Conservation (phyloP, 148 eudicot genomes). For the Nepenthes mirabilis region DNA sequence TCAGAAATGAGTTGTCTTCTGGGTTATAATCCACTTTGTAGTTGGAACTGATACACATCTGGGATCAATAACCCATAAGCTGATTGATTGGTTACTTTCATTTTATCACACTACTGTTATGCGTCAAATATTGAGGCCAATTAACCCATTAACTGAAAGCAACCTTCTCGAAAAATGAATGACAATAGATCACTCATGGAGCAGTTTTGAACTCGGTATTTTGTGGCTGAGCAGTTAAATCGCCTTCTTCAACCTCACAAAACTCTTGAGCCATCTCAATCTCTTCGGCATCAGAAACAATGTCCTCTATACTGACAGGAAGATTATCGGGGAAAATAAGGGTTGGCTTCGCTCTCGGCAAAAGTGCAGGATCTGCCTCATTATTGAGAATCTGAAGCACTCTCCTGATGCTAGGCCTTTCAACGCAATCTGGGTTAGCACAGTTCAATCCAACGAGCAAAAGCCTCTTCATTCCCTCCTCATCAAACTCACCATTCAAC, state of each 20-base stretch:
- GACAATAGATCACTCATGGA: too few relatives aligned
- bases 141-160: too few relatives aligned
- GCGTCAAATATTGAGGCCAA: too few relatives aligned
- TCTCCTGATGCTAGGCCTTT: constrained; percentile 71
- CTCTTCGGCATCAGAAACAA: constrained; percentile 39
- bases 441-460: constrained; percentile 66
- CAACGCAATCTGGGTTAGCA: constrained; percentile 53
- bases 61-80: too few relatives aligned
- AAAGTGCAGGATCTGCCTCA: constrained; percentile 32
- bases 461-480: constrained; percentile 38
- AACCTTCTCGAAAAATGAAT: too few relatives aligned
- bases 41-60: too few relatives aligned
- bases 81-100: too few relatives aligned
- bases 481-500: constrained; percentile 38
- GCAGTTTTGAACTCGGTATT: too few relatives aligned
- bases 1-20: too few relatives aligned
- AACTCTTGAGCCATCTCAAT: constrained; percentile 1
- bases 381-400: constrained; percentile 61
- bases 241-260: neutral
- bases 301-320: constrained; percentile 48
- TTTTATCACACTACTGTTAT: too few relatives aligned
- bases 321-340: constrained; percentile 46
- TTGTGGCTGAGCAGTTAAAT: too few relatives aligned
- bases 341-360: constrained; percentile 53
- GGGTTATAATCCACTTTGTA: too few relatives aligned